A percentile compares a stretch with the other conserved stretches of the same genome.
These are phyloP conservation scores for Oehlia diaphana DNA, from an alignment of 192 early-diverging fungal species.

Conservation along the genomic window DNA sequence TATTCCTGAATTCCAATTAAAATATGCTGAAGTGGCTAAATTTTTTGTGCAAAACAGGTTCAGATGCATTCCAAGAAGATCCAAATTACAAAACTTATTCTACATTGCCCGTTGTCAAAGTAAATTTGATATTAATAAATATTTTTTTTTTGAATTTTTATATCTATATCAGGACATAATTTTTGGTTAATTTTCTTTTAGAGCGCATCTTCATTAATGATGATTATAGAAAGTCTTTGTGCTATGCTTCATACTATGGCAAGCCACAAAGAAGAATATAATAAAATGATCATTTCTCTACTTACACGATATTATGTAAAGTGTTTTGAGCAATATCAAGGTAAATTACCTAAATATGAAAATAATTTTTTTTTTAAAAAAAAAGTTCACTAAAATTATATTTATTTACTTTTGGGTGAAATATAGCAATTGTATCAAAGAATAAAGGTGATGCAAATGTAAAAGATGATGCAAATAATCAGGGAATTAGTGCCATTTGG, in stretches of 20 bases:
- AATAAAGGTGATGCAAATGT: neutral
- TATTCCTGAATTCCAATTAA: neutral
- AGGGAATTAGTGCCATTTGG: conserved; percentile 45
- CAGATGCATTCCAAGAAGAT: conserved; percentile 53
- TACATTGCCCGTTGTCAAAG: conserved; percentile 71
- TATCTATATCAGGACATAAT: neutral
- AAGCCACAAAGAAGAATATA: conserved; percentile 68
- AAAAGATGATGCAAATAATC: conserved; percentile 29
- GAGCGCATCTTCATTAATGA: conserved; percentile 61
- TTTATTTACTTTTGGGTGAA: neutral
- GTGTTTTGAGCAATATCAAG: conserved; percentile 57
- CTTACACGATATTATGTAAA: conserved; percentile 70
- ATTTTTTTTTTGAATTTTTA: neutral
- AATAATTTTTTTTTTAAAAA: too few relatives aligned
- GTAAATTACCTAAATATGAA: conserved; percentile 22
- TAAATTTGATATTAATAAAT: conserved; percentile 28
- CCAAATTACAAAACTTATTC: conserved; percentile 51
- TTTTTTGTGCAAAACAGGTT: conserved; percentile 24
- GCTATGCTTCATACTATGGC: conserved; percentile 62
- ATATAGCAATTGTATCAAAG: conserved; percentile 30
- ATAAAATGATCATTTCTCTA: conserved; percentile 68
- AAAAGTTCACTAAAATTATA: too few relatives aligned
- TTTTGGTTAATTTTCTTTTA: conserved; percentile 29
- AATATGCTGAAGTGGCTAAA: neutral
- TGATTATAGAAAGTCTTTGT: conserved; percentile 65